Evolutionary conservation across 768 basidiomycete species (phyloP), one percentile per base, ranked within the genome.

Genomic region (Naganishia antarctica): DNA sequence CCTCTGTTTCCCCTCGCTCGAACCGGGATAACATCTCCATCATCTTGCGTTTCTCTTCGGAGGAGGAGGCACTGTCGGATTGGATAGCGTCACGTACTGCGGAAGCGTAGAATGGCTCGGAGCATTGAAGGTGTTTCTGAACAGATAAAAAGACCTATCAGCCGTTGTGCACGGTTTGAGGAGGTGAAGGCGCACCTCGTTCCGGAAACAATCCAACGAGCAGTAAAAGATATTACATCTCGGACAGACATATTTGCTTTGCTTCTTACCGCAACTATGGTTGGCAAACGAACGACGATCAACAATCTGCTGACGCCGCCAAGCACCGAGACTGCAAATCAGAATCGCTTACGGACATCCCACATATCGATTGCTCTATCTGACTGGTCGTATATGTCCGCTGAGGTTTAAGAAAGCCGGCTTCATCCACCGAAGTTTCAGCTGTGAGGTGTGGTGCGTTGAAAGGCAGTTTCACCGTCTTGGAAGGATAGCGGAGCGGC

Each of bases 161-260:
- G 37, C 8, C 3, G 26, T 25, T 41, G 23, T 3, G 34, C 25
- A 40, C 13, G 31, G 34, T 0, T 13, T 41, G 5, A 3, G n/a
- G 9, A 21, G 23, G 37, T 2, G n/a, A 41, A 0, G 37, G 3
- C n/a, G 34, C 29, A 63, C 62, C 25, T 51, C 49, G 37, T 46
- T 28, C 5, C 62, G 48, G 28, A 63, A 63, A 50, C 62, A 63
- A 8, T 41, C 62, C 44, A 63, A n/a, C 1, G 62, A 63, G 50
- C 62, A 63, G 25, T 63, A 63, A 21, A 53, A 51, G 23, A 63
- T 29, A 28, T 63, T 51, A 34, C 62, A 63, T 50, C 62, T 63
- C 12, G 62, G 62, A 63, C 62, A 63, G 15, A 53, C 47, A 41
- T 63, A 63, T 29, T 53, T 63, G 41, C 62, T 63, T 28, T 63